phyloP scores from a whole-genome alignment of 306 rosid genomes.

The Cicer chorassanicum region DNA sequence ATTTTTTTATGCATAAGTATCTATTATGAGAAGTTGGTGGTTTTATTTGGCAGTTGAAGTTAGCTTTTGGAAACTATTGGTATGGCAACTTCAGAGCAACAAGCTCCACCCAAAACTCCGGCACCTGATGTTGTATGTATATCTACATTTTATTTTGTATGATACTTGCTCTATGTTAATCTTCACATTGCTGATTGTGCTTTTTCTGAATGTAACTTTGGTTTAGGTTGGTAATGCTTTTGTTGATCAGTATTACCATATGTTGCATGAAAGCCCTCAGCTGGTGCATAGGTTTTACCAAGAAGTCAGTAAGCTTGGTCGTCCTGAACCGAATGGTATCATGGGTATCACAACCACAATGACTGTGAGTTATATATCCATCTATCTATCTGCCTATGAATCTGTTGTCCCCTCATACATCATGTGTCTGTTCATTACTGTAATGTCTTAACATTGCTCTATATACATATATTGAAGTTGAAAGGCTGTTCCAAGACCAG shows the following conservation, averaged over 20 bases:
- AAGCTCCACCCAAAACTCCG: constrained; percentile 52
- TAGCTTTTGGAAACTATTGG: constrained; percentile 39
- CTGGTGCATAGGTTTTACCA: constrained; percentile 87
- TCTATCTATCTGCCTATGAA: not conserved
- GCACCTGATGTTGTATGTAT: constrained; percentile 69
- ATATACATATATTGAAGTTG: not conserved
- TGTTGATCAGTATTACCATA: constrained; percentile 81
- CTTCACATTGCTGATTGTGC: not conserved
- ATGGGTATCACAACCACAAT: constrained; percentile 78
- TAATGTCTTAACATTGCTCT: not conserved
- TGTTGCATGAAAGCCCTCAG: constrained; percentile 81
- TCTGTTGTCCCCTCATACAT: not conserved
- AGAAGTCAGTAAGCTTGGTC: constrained; percentile 80
- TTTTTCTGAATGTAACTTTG: constrained; percentile 3
- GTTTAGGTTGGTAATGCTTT: constrained; percentile 88
- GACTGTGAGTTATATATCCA: constrained; percentile 55
- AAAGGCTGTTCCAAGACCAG: not conserved
- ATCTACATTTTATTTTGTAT: constrained; percentile 1
- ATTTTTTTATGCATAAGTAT: not conserved
- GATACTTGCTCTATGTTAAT: not conserved
- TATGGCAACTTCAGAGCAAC: constrained; percentile 74
- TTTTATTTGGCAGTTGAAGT: constrained; percentile 37
- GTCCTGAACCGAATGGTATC: constrained; percentile 65
- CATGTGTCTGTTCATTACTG: not conserved
- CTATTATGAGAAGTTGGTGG: not conserved